Evolutionary conservation across 257 asterid genomes (phyloP).

Genomic region (Nicotiana otophora): DNA sequence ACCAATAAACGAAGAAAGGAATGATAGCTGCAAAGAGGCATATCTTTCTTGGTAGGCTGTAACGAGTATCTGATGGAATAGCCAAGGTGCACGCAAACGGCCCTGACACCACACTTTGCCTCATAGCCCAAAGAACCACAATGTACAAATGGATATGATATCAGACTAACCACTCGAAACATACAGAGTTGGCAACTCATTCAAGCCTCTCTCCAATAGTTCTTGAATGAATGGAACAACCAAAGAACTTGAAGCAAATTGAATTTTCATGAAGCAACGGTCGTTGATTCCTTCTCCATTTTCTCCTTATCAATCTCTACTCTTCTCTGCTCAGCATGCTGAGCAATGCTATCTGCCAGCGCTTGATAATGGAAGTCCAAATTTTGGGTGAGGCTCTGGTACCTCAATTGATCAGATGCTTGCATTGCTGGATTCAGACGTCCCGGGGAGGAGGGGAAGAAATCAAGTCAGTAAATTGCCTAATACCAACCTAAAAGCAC

Average conservation of each 20-base stretch:
- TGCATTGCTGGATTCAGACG: conserved; percentile 52
- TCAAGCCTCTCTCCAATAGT: conserved; percentile 21
- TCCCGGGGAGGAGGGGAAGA: not conserved
- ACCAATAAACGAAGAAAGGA: conserved; percentile 14
- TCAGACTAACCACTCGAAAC: conserved; percentile 22
- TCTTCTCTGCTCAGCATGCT: conserved; percentile 84
- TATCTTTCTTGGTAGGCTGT: too few species aligned
- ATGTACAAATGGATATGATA: conserved; percentile 18
- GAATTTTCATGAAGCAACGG: conserved; percentile 40
- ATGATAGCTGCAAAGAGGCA: too few species aligned
- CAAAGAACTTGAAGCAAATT: conserved; percentile 26
- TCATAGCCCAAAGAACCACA: too few species aligned
- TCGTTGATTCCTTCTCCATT: conserved; percentile 51
- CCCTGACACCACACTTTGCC: too few species aligned
- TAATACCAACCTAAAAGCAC: not conserved
- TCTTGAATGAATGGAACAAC: conserved; percentile 27
- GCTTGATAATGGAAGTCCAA: conserved; percentile 86
- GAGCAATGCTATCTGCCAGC: conserved; percentile 83
- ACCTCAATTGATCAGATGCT: conserved; percentile 78
- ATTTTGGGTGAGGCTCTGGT: conserved; percentile 73
- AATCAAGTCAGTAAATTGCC: conserved; percentile 4
- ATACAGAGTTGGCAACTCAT: conserved; percentile 18
- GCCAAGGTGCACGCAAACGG: too few species aligned
- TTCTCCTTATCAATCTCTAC: conserved; percentile 78
- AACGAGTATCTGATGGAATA: too few species aligned